phyloP scores from a whole-genome alignment of 179 eudicot genomes.

The Silene coronaria region DNA sequence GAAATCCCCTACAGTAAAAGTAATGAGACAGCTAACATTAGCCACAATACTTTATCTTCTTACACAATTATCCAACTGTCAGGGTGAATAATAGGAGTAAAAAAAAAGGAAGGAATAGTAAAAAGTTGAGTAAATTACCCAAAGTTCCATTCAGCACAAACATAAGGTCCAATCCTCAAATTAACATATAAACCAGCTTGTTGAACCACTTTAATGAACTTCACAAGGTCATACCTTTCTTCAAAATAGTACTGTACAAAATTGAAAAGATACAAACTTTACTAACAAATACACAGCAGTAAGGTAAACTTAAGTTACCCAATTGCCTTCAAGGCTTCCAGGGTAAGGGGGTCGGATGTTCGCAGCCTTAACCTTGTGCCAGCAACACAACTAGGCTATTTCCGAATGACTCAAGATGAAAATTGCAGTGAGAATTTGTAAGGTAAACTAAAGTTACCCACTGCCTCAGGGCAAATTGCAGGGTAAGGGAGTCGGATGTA shows the following conservation, averaged over 20 bases:
- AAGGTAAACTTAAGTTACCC: background rate
- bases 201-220: constrained; percentile 66
- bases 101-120: background rate
- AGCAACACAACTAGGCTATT: background rate
- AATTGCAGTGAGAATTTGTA: too few species aligned
- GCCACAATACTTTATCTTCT: background rate
- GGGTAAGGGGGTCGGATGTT: too few species aligned
- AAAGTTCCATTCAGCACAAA: constrained; percentile 97
- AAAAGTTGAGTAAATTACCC: constrained; percentile 41
- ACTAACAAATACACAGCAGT: background rate
- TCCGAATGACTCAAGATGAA: too few species aligned
- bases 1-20: constrained; percentile 57
- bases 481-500: too few species aligned
- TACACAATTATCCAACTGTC: background rate
- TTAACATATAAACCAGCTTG: constrained; percentile 82
- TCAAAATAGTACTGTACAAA: constrained; percentile 71
- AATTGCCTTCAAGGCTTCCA: background rate
- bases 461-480: background rate
- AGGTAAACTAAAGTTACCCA: background rate
- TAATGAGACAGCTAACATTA: background rate
- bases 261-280: constrained; percentile 12
- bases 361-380: too few species aligned
- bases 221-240: constrained; percentile 80
- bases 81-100: background rate
- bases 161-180: constrained; percentile 93